Conservation (phyloP, 1,284 basidiomycete genomes). For the Heterobasidion occidentale region DNA sequence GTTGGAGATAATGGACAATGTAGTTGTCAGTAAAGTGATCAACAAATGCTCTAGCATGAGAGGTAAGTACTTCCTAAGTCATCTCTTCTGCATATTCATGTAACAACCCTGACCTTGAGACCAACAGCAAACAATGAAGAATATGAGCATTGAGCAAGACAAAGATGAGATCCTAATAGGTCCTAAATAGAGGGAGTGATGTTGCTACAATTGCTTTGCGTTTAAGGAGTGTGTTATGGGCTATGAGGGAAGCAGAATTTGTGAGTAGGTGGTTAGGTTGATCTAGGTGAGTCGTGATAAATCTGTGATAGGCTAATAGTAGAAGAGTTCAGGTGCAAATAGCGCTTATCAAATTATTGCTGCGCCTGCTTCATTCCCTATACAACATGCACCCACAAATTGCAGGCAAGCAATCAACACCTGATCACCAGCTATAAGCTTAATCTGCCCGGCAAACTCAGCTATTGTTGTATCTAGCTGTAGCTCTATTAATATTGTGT, state of each 20-base stretch:
- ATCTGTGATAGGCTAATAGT: constrained; percentile 24
- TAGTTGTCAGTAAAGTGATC: constrained; percentile 3
- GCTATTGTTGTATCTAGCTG: constrained; percentile 8
- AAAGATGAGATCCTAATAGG: constrained; percentile 27
- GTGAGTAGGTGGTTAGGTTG: constrained; percentile 7
- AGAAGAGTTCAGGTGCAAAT: constrained; percentile 29
- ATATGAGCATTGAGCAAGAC: constrained; percentile 26
- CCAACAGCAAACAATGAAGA: constrained; percentile 24
- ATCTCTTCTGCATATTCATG: constrained; percentile 16
- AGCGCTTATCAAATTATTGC: constrained; percentile 18
- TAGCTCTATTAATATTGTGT: constrained; percentile 22
- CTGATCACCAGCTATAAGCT: constrained; percentile 27
- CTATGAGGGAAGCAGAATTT: background rate
- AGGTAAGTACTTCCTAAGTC: constrained; percentile 11
- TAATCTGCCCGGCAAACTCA: constrained; percentile 11
- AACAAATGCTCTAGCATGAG: background rate
- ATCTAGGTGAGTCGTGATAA: constrained; percentile 25
- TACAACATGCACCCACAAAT: constrained; percentile 19
- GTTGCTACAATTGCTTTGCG: constrained; percentile 24
- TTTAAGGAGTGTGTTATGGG: constrained; percentile 11
- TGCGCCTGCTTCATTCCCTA: constrained; percentile 26
- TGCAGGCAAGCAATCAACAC: constrained; percentile 27
- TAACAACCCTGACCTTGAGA: constrained; percentile 15
- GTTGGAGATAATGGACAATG: constrained; percentile 8
- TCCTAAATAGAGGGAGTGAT: constrained; percentile 24